Evolutionary conservation across 768 basidiomycete species (phyloP).

Genomic region (Trametes cinnabarina): DNA sequence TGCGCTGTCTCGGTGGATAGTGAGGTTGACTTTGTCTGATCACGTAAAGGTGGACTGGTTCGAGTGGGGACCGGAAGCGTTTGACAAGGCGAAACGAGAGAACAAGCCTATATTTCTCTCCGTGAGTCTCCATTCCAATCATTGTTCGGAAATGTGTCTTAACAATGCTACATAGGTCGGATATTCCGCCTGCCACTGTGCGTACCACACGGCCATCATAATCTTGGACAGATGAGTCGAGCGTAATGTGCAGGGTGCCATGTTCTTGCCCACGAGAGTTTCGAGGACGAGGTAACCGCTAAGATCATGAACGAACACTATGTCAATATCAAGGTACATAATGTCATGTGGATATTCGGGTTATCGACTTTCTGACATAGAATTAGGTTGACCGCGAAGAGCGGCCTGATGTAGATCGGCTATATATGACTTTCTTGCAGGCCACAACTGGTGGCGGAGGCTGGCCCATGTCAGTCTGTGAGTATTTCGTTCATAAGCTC

Average conservation of each 20-base stretch:
- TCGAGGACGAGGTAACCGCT: conserved; percentile 38
- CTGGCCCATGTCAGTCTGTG: conserved; percentile 36
- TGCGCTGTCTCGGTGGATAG: neutral
- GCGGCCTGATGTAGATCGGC: conserved; percentile 41
- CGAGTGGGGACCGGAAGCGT: conserved; percentile 29
- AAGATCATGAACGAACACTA: conserved; percentile 40
- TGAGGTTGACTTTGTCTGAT: neutral
- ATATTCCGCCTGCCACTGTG: conserved; percentile 44
- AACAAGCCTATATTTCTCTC: conserved; percentile 38
- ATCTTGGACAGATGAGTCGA: no score
- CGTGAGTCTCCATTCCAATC: conserved; percentile 2
- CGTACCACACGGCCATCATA: no score
- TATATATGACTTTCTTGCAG: conserved; percentile 44
- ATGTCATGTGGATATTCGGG: neutral
- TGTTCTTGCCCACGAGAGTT: conserved; percentile 35
- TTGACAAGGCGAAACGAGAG: conserved; percentile 26
- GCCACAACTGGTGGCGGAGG: conserved; percentile 32
- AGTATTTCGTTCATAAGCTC: neutral
- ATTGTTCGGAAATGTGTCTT: neutral
- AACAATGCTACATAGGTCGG: conserved; percentile 26
- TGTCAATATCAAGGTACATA: conserved; percentile 35
- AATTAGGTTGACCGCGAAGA: conserved; percentile 39
- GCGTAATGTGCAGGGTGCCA: conserved; percentile 31
- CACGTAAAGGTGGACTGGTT: conserved; percentile 28
- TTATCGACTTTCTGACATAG: neutral